phyloP scores from a whole-genome alignment of 345 rosid species.

The Xanthoceras sorbifolium region DNA sequence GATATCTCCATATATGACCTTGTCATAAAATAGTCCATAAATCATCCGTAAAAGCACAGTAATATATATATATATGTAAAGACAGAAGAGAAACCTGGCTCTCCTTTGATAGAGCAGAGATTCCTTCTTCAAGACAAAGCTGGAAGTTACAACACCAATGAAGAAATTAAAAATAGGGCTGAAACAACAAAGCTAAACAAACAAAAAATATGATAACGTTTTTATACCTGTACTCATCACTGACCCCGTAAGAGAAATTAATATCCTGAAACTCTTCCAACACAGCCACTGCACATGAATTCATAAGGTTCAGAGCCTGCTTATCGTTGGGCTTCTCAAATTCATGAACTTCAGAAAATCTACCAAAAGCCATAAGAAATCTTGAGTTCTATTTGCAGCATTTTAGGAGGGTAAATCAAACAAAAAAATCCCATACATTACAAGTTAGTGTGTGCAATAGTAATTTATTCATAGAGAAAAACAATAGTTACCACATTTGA shows the following conservation, averaged over 20 bases:
- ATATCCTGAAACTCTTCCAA: constrained; percentile 71
- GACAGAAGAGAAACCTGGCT: constrained; percentile 49
- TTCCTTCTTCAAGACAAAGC: constrained; percentile 72
- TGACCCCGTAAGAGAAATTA: constrained; percentile 76
- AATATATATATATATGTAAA: constrained; percentile 2
- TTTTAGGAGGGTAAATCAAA: constrained; percentile 13
- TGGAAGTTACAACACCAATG: constrained; percentile 34
- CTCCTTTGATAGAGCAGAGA: constrained; percentile 61
- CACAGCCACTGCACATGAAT: constrained; percentile 78
- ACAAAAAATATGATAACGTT: constrained; percentile 16
- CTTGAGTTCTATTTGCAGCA: constrained; percentile 31
- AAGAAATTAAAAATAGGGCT: constrained; percentile 12
- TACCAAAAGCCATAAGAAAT: constrained; percentile 40
- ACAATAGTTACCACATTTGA: neutral
- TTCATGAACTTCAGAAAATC: constrained; percentile 80
- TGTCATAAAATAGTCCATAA: constrained; percentile 9
- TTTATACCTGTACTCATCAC: constrained; percentile 85
- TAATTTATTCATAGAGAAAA: neutral
- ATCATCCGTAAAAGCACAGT: neutral
- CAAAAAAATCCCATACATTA: constrained; percentile 4
- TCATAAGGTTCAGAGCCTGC: constrained; percentile 89
- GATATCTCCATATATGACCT: neutral
- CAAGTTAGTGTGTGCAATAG: neutral
- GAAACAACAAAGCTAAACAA: constrained; percentile 15
- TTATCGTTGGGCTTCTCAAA: constrained; percentile 91